Evolutionary conservation across 2,329 filamentous ascomycete genomes (phyloP).

Genomic region (Cadophora sp.): DNA sequence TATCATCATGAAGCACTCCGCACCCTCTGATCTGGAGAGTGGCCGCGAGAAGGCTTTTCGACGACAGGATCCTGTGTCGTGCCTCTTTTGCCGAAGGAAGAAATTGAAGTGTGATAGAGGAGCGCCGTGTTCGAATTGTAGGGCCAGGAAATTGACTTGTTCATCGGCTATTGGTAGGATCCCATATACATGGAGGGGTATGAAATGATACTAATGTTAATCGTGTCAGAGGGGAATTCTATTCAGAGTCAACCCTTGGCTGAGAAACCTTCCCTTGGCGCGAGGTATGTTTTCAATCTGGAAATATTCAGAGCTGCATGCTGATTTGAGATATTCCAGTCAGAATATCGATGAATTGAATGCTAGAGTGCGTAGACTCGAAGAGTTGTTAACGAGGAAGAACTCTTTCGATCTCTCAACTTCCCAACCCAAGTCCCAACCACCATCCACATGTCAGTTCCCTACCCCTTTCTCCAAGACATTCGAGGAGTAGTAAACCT

Average conservation of each 20-base stretch:
- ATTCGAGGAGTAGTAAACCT: too few species aligned
- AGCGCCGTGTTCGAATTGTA: constrained; percentile 40
- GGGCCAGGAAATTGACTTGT: constrained; percentile 28
- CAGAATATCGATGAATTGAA: constrained; percentile 32
- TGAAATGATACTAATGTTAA: background rate
- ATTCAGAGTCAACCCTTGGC: background rate
- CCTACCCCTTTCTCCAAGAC: background rate
- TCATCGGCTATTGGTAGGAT: constrained; percentile 12
- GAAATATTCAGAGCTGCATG: background rate
- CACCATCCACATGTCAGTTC: background rate
- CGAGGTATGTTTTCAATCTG: background rate
- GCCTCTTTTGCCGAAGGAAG: constrained; percentile 38
- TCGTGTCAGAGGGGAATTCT: background rate
- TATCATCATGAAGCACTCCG: constrained; percentile 3
- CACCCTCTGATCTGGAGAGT: background rate
- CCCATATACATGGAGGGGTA: too few species aligned
- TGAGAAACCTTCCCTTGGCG: background rate
- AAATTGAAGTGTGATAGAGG: constrained; percentile 40
- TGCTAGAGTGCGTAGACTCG: constrained; percentile 30
- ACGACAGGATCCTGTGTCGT: constrained; percentile 40
- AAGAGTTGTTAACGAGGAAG: constrained; percentile 30
- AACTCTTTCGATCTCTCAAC: background rate
- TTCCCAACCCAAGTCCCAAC: background rate
- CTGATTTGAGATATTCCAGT: constrained; percentile 5
- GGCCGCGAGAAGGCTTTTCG: constrained; percentile 29